Percentiles rank a stretch among this genome's conserved stretches.
phyloP scores from a whole-genome alignment of 768 basidiomycete genomes.

The Trametopsis cervina region DNA sequence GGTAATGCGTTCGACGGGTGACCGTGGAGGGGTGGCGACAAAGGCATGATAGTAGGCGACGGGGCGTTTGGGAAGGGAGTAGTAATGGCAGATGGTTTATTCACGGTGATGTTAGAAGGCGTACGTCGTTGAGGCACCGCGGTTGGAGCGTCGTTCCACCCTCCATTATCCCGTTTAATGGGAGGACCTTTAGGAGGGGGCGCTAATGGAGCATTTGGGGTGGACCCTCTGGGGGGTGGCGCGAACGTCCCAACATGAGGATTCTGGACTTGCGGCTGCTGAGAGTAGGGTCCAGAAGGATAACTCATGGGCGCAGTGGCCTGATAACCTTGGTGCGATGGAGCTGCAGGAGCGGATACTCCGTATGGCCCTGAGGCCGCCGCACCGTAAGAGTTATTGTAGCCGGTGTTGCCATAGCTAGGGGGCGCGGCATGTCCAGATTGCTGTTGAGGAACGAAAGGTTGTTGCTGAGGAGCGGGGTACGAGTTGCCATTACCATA shows the following conservation, averaged over 20 bases:
- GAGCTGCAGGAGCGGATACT: slow-evolving; percentile 8
- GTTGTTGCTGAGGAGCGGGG: slow-evolving; percentile 15
- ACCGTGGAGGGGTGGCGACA: slow-evolving; percentile 14
- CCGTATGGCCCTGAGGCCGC: slow-evolving; percentile 29
- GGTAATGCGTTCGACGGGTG: slow-evolving; percentile 21
- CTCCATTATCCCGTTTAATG: slow-evolving; percentile 53
- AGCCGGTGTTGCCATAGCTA: slow-evolving; percentile 4
- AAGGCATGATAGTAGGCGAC: slow-evolving; percentile 12
- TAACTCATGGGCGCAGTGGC: slow-evolving; percentile 11
- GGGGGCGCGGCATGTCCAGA: slow-evolving; percentile 5
- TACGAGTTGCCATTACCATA: slow-evolving; percentile 17
- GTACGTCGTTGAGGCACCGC: slow-evolving; percentile 40
- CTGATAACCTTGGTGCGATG: slow-evolving; percentile 3
- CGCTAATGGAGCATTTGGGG: slow-evolving; percentile 31
- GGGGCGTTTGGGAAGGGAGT: slow-evolving; percentile 78
- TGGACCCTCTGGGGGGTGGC: slow-evolving; percentile 36
- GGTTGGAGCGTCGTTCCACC: slow-evolving; percentile 89
- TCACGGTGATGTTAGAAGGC: slow-evolving; percentile 39
- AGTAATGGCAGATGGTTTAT: slow-evolving; percentile 68
- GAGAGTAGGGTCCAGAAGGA: slow-evolving; percentile 5
- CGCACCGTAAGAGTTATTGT: slow-evolving; percentile 19
- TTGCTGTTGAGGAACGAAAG: slow-evolving; percentile 13
- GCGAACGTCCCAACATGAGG: slow-evolving; percentile 24
- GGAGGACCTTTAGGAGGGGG: slow-evolving; percentile 51
- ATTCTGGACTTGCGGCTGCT: slow-evolving; percentile 4